phyloP scores from a whole-genome alignment of 768 basidiomycete genomes.

The Thelephora ganbajun region DNA sequence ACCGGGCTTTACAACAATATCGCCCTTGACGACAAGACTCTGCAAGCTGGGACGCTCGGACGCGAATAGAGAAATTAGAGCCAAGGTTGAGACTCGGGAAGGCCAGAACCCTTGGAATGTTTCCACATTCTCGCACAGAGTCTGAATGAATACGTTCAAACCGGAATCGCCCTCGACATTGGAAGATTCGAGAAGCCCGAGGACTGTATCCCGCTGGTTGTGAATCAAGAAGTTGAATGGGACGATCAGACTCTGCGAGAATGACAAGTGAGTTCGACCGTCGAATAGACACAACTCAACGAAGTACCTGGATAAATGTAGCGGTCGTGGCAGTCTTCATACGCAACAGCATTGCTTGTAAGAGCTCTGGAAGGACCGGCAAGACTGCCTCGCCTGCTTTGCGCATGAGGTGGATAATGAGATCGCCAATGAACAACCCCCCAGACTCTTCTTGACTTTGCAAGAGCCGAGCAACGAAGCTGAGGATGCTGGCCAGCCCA shows the following conservation, averaged over 20 bases:
- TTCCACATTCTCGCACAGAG: constrained; percentile 92
- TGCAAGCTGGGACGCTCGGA: constrained; percentile 55
- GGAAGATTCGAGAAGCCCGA: constrained; percentile 63
- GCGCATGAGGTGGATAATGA: constrained; percentile 86
- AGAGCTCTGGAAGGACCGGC: constrained; percentile 75
- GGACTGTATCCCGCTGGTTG: constrained; percentile 69
- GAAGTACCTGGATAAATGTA: constrained; percentile 69
- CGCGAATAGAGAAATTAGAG: constrained; percentile 58
- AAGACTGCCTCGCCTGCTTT: constrained; percentile 69
- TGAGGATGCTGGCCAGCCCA: constrained; percentile 65
- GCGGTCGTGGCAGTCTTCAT: constrained; percentile 82
- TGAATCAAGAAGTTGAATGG: constrained; percentile 92
- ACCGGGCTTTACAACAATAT: constrained; percentile 72
- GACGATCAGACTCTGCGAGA: constrained; percentile 62
- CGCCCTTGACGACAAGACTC: constrained; percentile 72
- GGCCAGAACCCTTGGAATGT: constrained; percentile 96
- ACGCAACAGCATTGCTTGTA: constrained; percentile 70
- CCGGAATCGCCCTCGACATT: constrained; percentile 45
- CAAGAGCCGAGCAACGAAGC: constrained; percentile 65
- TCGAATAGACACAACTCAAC: neutral
- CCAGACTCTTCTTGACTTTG: constrained; percentile 79
- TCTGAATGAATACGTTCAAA: constrained; percentile 78
- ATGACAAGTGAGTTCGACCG: neutral
- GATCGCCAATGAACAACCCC: constrained; percentile 85
- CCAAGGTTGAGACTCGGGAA: constrained; percentile 71